Evolutionary conservation across 129 eudicot genomes (phyloP).

Genomic region (Ambrosia artemisiifolia): DNA sequence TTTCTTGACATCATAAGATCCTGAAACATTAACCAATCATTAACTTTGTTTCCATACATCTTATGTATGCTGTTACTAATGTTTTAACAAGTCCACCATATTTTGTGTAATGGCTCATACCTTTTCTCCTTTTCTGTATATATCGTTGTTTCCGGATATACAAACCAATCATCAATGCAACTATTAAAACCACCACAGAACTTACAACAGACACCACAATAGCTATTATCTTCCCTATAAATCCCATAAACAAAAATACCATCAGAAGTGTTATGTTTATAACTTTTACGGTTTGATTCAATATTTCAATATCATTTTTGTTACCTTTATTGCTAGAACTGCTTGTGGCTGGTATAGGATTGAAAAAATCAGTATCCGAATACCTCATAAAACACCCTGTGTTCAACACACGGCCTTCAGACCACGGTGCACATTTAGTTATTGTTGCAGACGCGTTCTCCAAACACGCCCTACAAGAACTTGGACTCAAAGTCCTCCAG

Average conservation of each 20-base stretch:
- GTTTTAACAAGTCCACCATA: neutral
- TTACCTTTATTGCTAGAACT: conserved; percentile 52
- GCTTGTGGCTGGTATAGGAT: conserved; percentile 36
- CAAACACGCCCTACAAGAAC: conserved; percentile 55
- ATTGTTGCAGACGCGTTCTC: conserved; percentile 50
- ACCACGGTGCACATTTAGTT: conserved; percentile 56
- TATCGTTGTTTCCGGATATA: conserved; percentile 50
- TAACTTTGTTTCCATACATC: neutral
- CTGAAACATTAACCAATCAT: conserved; percentile 17
- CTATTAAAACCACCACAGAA: conserved; percentile 44
- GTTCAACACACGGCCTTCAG: conserved; percentile 65
- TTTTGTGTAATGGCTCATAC: conserved; percentile 23
- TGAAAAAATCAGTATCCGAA: conserved; percentile 68
- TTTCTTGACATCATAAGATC: conserved; percentile 48
- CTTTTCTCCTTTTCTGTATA: conserved; percentile 67
- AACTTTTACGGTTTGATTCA: neutral
- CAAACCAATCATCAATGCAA: conserved; percentile 39
- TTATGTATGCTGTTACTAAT: neutral
- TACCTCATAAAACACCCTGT: conserved; percentile 87
- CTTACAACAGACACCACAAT: conserved; percentile 52
- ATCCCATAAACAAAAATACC: conserved; percentile 9
- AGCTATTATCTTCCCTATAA: conserved; percentile 51
- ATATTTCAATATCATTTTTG: neutral
- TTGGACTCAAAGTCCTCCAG: conserved; percentile 61
- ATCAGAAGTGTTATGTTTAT: neutral